Base-by-base conservation (phyloP, 768 basidiomycete genomes). In the Suillus placidus region DNA sequence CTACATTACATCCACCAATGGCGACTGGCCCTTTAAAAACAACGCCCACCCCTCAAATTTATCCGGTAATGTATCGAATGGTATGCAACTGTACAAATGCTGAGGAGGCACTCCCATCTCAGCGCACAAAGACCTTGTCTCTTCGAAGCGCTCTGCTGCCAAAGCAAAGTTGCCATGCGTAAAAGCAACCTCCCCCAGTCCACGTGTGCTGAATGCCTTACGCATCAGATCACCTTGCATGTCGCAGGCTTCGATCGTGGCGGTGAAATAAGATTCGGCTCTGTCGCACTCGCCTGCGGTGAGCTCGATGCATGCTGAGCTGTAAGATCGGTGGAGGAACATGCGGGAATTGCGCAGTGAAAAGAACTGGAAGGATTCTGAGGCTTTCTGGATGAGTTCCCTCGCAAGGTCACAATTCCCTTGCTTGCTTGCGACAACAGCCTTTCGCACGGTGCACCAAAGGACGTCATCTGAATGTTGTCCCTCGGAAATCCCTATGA, bases 391-490 rank as follows among this genome's bases (percentile, higher is more conserved):
- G 35, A 57, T 23, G 35, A 56, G 35, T 7, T 56, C 13, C n/a
- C 20, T 56, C 8, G 35, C 55, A 23, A 35, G 55, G 35, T 3
- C 20, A 7, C 23, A 7, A n/a, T 56, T 6, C 13, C 55, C 55
- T 7, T 56, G 55, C 13, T 23, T n/a, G 55, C 55, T 56, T 6
- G 35, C 35, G n/a, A n/a, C n/a, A n/a, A n/a, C n/a, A n/a, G n/a
- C n/a, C n/a, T n/a, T n/a, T n/a, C n/a, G n/a, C n/a, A 23, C 13
- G 12, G n/a, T 16, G 13, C 2, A n/a, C 34, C 54, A 56, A n/a
- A 56, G 13, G n/a, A 8, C n/a, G 4, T 2, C 1, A 0, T 55
- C 5, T 0, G 34, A 6, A 56, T 3, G 0, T 23, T 56, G 3
- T 23, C 35, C 55, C n/a, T 23, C 6, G 4, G n/a, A 35, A 13